Evolutionary conservation across 1,284 basidiomycete genomes (phyloP), one percentile per base, ranked within the genome.

Genomic region (Cyathus olla): DNA sequence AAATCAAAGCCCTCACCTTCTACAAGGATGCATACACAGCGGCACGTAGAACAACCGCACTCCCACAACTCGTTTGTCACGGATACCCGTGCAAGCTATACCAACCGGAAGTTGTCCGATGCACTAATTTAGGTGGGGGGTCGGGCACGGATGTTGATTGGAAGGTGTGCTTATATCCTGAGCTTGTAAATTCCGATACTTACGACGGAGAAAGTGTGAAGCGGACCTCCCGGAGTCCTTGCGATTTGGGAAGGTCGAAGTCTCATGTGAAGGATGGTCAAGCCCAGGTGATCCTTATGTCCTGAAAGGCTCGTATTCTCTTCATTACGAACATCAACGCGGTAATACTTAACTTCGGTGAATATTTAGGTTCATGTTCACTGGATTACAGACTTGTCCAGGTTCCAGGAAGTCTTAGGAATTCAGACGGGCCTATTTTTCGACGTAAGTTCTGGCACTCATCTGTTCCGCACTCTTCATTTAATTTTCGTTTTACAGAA

Each of bases 221-320:
- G 94, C 96, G 8, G 96, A 98, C 72, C 81, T 98, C 10, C 96
- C 96, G 3, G 88, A 90, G 47, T 82, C 88, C 3, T 74, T 97
- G 57, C 83, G 94, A 17, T 91, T 98, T 61, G 96, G 96, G 9
- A 84, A 88, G 59, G 90, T 97, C 4, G 77, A 85, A 64, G 84
- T 98, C 2, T 90, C 88, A 22, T 98, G 96, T 70, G 96, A 98
- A 80, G 96, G 96, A 11, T 98, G 91, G 90, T 86, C 84, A 37
- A 79, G 84, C 27, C 86, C 95, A 0, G 92, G 94, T 1, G 96
- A 98, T 76, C 84, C 87, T 0, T 89, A 91, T 72, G 92, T 98
- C 15, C 78, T 97, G 59, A 95, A 95, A 83, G 95, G 95, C 93
- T 56, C 50, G 83, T 68, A 22, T 27, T 40, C 53, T 22, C n/a